Base-by-base conservation (phyloP, 805 yeast genomes). In the Saccharomycopsis capsularis region DNA sequence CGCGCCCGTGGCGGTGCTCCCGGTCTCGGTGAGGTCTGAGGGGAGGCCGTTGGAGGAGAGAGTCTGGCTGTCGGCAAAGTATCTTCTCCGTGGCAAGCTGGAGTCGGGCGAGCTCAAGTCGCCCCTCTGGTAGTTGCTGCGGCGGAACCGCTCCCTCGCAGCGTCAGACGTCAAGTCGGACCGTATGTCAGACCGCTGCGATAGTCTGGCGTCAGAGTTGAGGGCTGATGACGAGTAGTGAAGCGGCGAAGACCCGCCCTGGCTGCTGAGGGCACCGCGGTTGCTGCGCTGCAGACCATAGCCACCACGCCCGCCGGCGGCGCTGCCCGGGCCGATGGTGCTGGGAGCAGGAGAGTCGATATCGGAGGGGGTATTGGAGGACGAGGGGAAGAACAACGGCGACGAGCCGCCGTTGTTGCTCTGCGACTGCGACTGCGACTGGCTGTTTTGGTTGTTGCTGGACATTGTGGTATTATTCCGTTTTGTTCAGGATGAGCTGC, bases 91-190 rank as follows among this genome's bases (percentile, higher is more conserved):
- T 29, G 93, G 89, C 0, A 87, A 76, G n/a, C 76, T 65, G 48
- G 69, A 60, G 47, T 85, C 95, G 0, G 82, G 71, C 0, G 82
- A 76, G 60, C 82, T 82, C 45, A 88, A 71, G 61, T 89, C 96
- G 57, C 93, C 88, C 67, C 96, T 77, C 48, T 79, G 70, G 36
- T 41, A 34, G 30, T 63, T 72, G 45, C 83, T 71, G 43, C 74
- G 75, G 56, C 74, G 67, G 30, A 70, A 59, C 48, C 66, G 56
- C 51, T 56, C 59, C 52, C 52, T 60, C 30, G 54, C 51, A 44
- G 55, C 65, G 57, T 56, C 61, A 51, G 61, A 56, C 4, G 61
- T 54, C 62, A 61, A 63, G 54, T 76, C 80, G 21, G 78, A 70
- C 57, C 82, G 67, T 34, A 66, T 51, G 46, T 74, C 70, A 4